Evolutionary conservation across 768 basidiomycete genomes (phyloP).

Genomic region (Crassisporium funariophilum): DNA sequence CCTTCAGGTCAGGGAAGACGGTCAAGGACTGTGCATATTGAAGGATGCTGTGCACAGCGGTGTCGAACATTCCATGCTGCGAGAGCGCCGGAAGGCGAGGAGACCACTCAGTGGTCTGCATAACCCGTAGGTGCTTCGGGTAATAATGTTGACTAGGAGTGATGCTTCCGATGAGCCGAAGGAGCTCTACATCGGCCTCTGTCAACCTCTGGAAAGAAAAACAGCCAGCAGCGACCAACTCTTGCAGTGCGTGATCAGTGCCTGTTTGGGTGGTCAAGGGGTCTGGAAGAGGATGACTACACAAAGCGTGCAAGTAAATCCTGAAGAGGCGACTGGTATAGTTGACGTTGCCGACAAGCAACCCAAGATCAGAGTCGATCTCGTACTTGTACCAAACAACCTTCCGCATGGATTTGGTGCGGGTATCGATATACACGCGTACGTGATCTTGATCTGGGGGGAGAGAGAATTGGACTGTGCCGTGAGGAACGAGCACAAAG

Average conservation of each 20-base stretch:
- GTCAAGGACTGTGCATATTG: conserved; percentile 18
- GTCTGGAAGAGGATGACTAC: conserved; percentile 42
- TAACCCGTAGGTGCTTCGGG: conserved; percentile 35
- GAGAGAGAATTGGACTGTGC: conserved; percentile 25
- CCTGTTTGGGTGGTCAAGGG: conserved; percentile 46
- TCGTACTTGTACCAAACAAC: conserved; percentile 27
- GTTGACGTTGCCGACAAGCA: conserved; percentile 30
- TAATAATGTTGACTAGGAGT: conserved; percentile 39
- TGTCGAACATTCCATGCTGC: conserved; percentile 31
- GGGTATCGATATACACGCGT: conserved; percentile 22
- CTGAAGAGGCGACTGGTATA: conserved; percentile 34
- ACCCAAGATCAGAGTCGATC: conserved; percentile 34
- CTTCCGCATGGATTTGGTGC: conserved; percentile 14
- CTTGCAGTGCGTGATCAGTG: conserved; percentile 42
- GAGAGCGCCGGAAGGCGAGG: conserved; percentile 18
- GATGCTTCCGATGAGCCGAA: conserved; percentile 34
- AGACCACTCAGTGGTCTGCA: conserved; percentile 44
- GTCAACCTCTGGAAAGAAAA: conserved; percentile 42
- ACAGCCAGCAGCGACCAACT: conserved; percentile 38
- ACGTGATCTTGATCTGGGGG: conserved; percentile 19
- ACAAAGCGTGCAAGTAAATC: conserved; percentile 48
- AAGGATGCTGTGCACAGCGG: conserved; percentile 28
- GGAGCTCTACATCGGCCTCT: conserved; percentile 28
- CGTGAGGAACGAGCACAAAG: conserved; percentile 42
- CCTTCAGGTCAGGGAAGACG: conserved; percentile 8